A percentile compares a stretch with the other conserved stretches of the same genome.
Conservation (phyloP, 2,329 filamentous ascomycete genomes). For the Colletotrichum paranaense region DNA sequence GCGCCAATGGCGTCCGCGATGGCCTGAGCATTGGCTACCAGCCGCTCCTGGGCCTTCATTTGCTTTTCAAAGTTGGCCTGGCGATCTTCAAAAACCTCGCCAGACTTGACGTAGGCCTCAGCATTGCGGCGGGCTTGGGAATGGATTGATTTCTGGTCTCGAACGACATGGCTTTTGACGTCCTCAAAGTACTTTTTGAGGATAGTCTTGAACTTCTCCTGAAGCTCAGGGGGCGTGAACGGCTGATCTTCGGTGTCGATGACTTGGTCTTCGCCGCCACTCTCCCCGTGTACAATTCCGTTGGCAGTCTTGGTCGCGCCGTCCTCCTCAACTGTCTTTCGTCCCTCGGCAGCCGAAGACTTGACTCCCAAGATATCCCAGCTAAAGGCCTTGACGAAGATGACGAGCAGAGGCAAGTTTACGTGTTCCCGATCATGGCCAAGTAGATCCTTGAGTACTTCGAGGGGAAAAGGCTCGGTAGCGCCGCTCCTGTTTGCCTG, state of each 20-base stretch:
- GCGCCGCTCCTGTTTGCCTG: constrained; percentile 71
- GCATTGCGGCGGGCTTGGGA: constrained; percentile 93
- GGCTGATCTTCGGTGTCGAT: constrained; percentile 69
- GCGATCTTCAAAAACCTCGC: constrained; percentile 97
- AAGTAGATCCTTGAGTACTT: constrained; percentile 96
- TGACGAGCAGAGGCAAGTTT: constrained; percentile 90
- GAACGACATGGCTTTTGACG: constrained; percentile 86
- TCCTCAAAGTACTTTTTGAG: constrained; percentile 91
- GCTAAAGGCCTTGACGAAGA: constrained; percentile 95
- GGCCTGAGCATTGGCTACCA: constrained; percentile 89
- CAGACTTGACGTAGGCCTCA: constrained; percentile 97
- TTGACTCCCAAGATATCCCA: constrained; percentile 95
- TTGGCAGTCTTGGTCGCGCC: constrained; percentile 67
- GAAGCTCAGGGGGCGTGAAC: constrained; percentile 80
- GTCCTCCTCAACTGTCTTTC: constrained; percentile 86
- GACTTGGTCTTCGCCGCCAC: constrained; percentile 24
- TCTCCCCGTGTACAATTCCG: constrained; percentile 11
- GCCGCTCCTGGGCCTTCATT: constrained; percentile 89
- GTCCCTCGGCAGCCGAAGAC: constrained; percentile 76
- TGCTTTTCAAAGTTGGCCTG: constrained; percentile 97
- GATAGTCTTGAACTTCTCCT: constrained; percentile 87
- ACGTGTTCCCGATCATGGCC: constrained; percentile 93
- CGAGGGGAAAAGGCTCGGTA: constrained; percentile 92
- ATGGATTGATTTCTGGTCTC: constrained; percentile 91
- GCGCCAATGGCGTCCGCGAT: constrained; percentile 88